These are phyloP conservation scores for Strigomonas culicis DNA, from an alignment of 208 protist genomes.

Conservation along the genomic window DNA sequence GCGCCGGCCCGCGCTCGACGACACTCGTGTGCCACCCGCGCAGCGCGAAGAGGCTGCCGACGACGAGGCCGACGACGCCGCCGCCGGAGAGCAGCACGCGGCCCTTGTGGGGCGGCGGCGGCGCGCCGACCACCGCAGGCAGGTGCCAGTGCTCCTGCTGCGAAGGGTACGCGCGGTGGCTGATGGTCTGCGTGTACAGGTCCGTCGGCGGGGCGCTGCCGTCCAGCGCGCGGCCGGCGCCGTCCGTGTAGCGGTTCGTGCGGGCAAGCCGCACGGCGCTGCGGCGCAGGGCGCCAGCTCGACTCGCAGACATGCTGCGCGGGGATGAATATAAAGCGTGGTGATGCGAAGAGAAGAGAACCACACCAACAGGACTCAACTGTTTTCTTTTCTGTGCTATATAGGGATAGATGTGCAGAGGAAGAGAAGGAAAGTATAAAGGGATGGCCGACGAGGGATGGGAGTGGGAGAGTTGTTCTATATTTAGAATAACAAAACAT, in stretches of 20 bases:
- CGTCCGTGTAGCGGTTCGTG: constrained; percentile 89
- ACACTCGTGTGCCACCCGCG: constrained; percentile 89
- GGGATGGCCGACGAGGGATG: not conserved
- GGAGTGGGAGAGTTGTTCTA: not conserved
- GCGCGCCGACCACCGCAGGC: constrained; percentile 32
- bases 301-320: too few species aligned
- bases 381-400: constrained; percentile 6
- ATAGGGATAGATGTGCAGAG: too few species aligned
- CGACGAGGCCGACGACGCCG: constrained; percentile 76
- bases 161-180: constrained; percentile 83
- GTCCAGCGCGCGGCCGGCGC: constrained; percentile 67
- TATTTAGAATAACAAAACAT: not conserved
- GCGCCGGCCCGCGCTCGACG: constrained; percentile 47
- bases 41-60: constrained; percentile 62
- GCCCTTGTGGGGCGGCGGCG: constrained; percentile 66
- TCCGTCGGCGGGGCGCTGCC: constrained; percentile 46
- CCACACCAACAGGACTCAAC: not conserved
- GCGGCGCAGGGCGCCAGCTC: constrained; percentile 62
- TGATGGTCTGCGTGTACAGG: constrained; percentile 78
- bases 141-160: constrained; percentile 81
- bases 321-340: not conserved
- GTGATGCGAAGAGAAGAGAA: not conserved
- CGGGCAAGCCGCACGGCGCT: constrained; percentile 38
- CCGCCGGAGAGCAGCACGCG: constrained; percentile 82
- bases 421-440: constrained; percentile 8